Evolutionary conservation across 768 basidiomycete genomes (phyloP).

Genomic region (Tylopilus plumbeoviolaceoides): DNA sequence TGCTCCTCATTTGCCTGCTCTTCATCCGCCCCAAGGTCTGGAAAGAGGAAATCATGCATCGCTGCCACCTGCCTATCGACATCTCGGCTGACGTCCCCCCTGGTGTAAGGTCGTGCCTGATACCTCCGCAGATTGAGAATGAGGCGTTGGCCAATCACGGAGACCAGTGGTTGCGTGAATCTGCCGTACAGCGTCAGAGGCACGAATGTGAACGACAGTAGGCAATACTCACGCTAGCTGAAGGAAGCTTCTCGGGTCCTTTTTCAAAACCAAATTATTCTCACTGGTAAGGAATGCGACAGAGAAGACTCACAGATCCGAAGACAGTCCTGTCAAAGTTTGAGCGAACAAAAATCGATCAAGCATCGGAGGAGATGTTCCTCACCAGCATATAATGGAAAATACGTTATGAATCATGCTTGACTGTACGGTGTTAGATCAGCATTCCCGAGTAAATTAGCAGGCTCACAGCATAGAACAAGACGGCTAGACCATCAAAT

Average conservation of each 20-base stretch:
- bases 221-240: background rate
- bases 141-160: slow-evolving; percentile 16
- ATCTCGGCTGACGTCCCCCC: slow-evolving; percentile 12
- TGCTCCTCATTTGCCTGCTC: background rate
- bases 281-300: background rate
- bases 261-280: background rate
- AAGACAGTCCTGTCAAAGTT: slow-evolving; percentile 10
- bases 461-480: background rate
- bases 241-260: slow-evolving; percentile 14
- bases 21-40: background rate
- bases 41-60: background rate
- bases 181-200: slow-evolving; percentile 1
- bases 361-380: background rate
- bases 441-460: background rate
- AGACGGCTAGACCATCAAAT: background rate
- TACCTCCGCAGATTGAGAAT: slow-evolving; percentile 16
- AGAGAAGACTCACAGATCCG: background rate
- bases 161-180: slow-evolving; percentile 12
- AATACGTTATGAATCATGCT: background rate
- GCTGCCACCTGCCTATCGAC: slow-evolving; percentile 18
- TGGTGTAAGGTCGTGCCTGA: background rate
- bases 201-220: background rate
- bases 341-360: background rate
- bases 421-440: background rate
- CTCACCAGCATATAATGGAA: background rate